Base-by-base conservation (phyloP, 805 yeast genomes). In the Cyberlindnera misumaiensis region DNA sequence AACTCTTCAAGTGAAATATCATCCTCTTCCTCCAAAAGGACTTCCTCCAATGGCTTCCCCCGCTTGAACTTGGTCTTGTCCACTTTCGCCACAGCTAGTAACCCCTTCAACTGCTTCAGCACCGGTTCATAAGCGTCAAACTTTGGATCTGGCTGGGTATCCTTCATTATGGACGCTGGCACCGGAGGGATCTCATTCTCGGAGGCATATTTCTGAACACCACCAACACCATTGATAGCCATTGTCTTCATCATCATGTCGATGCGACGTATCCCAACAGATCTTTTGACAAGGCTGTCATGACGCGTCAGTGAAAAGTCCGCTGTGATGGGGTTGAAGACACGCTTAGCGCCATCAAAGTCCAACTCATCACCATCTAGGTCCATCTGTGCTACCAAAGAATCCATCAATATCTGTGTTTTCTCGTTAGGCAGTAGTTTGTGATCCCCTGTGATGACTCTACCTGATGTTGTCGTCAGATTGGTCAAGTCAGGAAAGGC, bases 331-430 rank as follows among this genome's bases (percentile, higher is more conserved):
- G 51, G 49, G 24, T 49, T 54, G 40, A 48, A 47, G 2, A 51
- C 28, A 24, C 47, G 33, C 20, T 41, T 46, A 4, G 36, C 36
- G 5, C 44, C 45, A 9, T 47, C 43, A 32, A 50, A 44, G 39
- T 62, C 62, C 12, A 49, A 45, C 8, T 49, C 52, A 9, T 41
- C 41, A 9, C 45, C 49, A 33, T 63, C 68, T 4, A 74, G 46
- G 46, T 71, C 74, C 68, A 75, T 59, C 2, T 52, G 43, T 11
- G 67, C 64, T 11, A 79, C 63, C 27, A 65, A 60, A 11, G 61
- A 48, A 12, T 61, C 67, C 80, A 76, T 74, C 9, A 56, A 32
- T 0, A 49, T 50, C 31, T 65, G 55, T 56, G 68, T 63, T 29
- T 72, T 65, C 4, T 51, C 42, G 1, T 59, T 49, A 3, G 75